Evolutionary conservation across 345 rosid species (phyloP), one percentile per base, ranked within the genome.

Genomic region (Pistacia vera): DNA sequence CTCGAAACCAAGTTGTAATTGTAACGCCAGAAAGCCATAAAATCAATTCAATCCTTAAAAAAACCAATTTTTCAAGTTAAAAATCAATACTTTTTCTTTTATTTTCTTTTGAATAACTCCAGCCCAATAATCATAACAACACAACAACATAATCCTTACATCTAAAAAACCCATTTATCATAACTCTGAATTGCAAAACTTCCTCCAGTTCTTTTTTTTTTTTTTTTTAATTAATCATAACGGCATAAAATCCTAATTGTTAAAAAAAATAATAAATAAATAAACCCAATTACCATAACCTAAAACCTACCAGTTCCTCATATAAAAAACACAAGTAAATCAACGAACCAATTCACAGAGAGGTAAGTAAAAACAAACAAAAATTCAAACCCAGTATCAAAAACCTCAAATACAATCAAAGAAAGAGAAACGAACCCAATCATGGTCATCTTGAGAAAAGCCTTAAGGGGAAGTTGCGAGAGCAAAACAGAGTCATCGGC

Each of bases 391-490:
- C 46, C 63, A 70, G 14, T n/a, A n/a, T 56, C 33, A 56, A 64
- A 36, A 9, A 0, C n/a, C 68, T 18, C 12, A 64, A 44, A 12
- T 59, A 65, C n/a, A 13, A 33, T 22, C 46, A 18, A 63, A 66
- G 51, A 70, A n/a, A 56, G 41, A 20, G 55, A 49, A 62, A 61
- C 54, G 49, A 74, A 92, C 98, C 98, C 97, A 73, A 92, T 96
- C 97, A 92, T 96, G 63, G 97, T 96, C 97, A 96, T 96, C 86
- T 96, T 96, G 75, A 90, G 88, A 9, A 97, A 88, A 64, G 97
- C 78, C 77, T 96, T 96, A 77, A 93, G 94, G 33, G 97, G 91
- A 25, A 96, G 77, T 59, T 87, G 83, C 51, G 93, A 92, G 80
- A 96, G 92, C 77, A 96, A 70, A 58, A 90, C 74, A 52, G 92